Base-by-base conservation (phyloP, 2,329 filamentous ascomycete genomes). In the Akanthomyces lecanii region DNA sequence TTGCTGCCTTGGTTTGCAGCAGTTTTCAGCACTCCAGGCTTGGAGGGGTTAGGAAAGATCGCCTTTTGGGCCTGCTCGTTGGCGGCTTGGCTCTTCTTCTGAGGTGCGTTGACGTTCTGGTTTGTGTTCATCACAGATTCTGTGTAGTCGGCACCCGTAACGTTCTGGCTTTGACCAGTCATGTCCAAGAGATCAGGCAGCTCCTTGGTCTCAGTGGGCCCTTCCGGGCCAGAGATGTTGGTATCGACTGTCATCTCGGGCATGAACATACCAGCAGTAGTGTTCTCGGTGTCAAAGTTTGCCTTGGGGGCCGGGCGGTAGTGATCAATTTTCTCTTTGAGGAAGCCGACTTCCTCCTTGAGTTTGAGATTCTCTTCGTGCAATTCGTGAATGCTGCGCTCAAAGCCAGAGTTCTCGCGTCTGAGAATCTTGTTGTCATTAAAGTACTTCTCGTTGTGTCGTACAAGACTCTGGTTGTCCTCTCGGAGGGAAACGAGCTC, bases 361-460 rank as follows among this genome's bases (percentile, higher is more conserved):
- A 84, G 74, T 59, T 79, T 78, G 53, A 76, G 67, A 30, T 81
- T 79, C 54, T 82, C 76, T 8, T 78, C 76, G 52, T 80, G 76
- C n/a, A 82, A 70, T 40, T 78, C 75, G 25, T 77, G 76, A 33
- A 79, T 71, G 61, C 76, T 79, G 54, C 77, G 78, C 68, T 80
- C 79, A 63, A 80, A 82, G 59, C 73, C 74, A 28, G 77, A 75
- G 65, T 82, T 83, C 68, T 84, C 78, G 18, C 77, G 75, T 21
- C 74, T 74, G 6, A 82, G 73, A 44, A 76, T 72, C 71, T 82
- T 82, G 73, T 82, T 83, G 68, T 84, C 81, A 62, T 74, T 78
- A 66, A 81, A 84, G 67, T 83, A 83, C 65, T 79, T 80, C 56
- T 84, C 81, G 64, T 84, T 84, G 69, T 83, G 80, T 44, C 79